Evolutionary conservation across 495 filamentous ascomycete species (phyloP).

Genomic region (Cercophora scortea): DNA sequence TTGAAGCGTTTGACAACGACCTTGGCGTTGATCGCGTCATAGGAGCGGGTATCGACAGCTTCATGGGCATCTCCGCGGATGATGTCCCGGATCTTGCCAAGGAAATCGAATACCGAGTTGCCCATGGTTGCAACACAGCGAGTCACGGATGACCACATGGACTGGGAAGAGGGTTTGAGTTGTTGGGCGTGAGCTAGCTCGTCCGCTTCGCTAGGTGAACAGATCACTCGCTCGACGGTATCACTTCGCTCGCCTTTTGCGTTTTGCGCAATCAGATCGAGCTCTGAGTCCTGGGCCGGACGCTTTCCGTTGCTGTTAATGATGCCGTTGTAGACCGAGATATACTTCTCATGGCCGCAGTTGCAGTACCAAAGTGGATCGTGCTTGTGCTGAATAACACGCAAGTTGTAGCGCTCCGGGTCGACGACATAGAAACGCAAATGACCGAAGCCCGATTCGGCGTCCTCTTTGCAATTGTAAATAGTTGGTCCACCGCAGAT

Average conservation of each 20-base stretch:
- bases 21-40: neutral
- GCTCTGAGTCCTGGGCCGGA: slow-evolving; percentile 12
- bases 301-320: slow-evolving; percentile 18
- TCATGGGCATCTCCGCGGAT: slow-evolving; percentile 4
- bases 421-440: slow-evolving; percentile 20
- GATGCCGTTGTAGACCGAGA: slow-evolving; percentile 4
- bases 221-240: slow-evolving; percentile 6
- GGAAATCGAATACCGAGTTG: slow-evolving; percentile 4
- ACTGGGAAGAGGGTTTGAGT: neutral
- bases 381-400: slow-evolving; percentile 17
- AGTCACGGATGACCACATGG: slow-evolving; percentile 3
- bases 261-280: slow-evolving; percentile 17
- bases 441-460: slow-evolving; percentile 15
- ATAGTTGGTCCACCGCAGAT: slow-evolving; percentile 15
- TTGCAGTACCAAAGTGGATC: slow-evolving; percentile 18
- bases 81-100: slow-evolving; percentile 5
- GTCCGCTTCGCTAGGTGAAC: neutral
- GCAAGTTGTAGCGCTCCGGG: slow-evolving; percentile 4
- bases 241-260: neutral
- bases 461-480: slow-evolving; percentile 13
- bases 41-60: slow-evolving; percentile 10
- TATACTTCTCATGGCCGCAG: slow-evolving; percentile 6
- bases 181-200: neutral
- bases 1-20: slow-evolving; percentile 22
- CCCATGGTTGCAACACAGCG: slow-evolving; percentile 10